Conservation (phyloP, 371 early-diverging fungal species). For the Furculomyces boomerangus region DNA sequence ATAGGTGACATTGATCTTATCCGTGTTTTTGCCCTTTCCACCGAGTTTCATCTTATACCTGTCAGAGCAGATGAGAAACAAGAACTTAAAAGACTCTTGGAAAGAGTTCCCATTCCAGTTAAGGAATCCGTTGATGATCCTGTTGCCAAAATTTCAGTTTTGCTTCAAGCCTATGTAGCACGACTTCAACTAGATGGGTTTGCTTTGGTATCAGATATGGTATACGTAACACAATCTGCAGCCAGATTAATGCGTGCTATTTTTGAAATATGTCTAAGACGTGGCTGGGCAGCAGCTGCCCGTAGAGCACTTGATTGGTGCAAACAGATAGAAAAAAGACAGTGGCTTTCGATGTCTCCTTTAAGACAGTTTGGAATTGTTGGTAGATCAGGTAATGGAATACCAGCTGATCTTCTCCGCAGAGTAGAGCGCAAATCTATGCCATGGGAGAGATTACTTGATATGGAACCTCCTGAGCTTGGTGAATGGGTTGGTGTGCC, state of each 20-base stretch:
- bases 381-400: conserved; percentile 11
- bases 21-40: conserved; percentile 62
- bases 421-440: conserved; percentile 85
- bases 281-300: conserved; percentile 89
- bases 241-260: conserved; percentile 87
- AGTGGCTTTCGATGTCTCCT: conserved; percentile 89
- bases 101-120: conserved; percentile 85
- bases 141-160: conserved; percentile 85
- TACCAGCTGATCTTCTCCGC: conserved; percentile 70
- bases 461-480: conserved; percentile 74
- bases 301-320: conserved; percentile 70
- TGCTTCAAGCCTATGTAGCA: conserved; percentile 88
- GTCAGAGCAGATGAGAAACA: conserved; percentile 92
- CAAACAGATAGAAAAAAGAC: conserved; percentile 82
- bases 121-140: conserved; percentile 82
- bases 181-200: conserved; percentile 81
- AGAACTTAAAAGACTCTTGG: conserved; percentile 77
- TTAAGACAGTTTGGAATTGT: conserved; percentile 49
- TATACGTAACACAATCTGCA: conserved; percentile 90
- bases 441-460: conserved; percentile 84
- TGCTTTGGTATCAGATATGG: conserved; percentile 89
- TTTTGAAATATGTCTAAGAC: conserved; percentile 84
- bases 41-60: conserved; percentile 89
- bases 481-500: conserved; percentile 81
- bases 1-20: conserved; percentile 81